Percentiles rank a stretch among this genome's conserved stretches.
Evolutionary conservation across 257 asterid species (phyloP).

Genomic region (Catharanthus roseus): DNA sequence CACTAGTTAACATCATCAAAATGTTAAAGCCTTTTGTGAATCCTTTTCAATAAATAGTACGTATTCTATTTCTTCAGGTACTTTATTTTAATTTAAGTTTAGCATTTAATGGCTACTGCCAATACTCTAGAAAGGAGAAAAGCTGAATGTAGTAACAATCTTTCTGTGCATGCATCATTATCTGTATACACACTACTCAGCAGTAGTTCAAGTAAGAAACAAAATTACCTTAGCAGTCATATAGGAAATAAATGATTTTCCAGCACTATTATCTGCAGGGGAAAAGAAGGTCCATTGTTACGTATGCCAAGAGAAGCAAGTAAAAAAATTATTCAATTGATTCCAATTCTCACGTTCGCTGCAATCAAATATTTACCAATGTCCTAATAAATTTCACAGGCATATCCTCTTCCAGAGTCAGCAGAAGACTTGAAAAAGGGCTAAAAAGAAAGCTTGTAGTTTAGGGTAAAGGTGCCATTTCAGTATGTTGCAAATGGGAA

Average conservation of each 20-base stretch:
- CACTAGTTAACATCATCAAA: not conserved
- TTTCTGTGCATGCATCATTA: not conserved
- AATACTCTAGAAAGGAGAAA: not conserved
- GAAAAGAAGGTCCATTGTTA: slow-evolving; percentile 10
- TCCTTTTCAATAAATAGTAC: not conserved
- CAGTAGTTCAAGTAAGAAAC: slow-evolving; percentile 17
- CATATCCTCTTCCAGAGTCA: not conserved
- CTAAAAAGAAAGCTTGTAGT: too few relatives aligned
- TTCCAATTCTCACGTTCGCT: not conserved
- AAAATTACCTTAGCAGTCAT: slow-evolving; percentile 79
- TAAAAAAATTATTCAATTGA: not conserved
- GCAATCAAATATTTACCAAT: not conserved
- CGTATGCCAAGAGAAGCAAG: not conserved
- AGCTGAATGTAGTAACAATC: not conserved
- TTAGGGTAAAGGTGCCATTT: not conserved
- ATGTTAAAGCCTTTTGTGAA: not conserved
- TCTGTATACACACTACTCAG: not conserved
- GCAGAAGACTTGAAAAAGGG: not conserved
- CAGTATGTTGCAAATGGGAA: not conserved
- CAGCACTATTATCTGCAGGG: slow-evolving; percentile 81
- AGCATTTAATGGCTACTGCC: not conserved
- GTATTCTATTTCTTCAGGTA: not conserved
- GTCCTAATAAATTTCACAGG: not conserved
- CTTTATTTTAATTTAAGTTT: not conserved
- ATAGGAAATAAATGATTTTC: slow-evolving; percentile 78